Conservation (phyloP, 192 early-diverging fungal species). For the Backusella tarrabulga region DNA sequence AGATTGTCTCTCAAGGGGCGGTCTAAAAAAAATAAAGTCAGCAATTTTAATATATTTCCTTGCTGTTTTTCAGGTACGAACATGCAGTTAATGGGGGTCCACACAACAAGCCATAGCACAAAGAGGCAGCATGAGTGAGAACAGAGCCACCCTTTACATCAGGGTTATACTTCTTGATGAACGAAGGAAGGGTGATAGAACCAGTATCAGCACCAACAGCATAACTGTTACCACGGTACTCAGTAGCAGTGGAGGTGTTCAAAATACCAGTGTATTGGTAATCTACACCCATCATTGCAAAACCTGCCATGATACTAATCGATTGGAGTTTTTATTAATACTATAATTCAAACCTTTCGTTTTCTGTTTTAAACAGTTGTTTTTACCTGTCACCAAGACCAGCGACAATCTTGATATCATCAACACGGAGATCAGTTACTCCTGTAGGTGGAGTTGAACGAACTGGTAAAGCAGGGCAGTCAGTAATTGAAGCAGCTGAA, state of each 20-base stretch:
- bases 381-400: slow-evolving; percentile 52
- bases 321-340: background rate
- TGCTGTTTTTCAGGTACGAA: background rate
- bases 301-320: slow-evolving; percentile 54
- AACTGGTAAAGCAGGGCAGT: slow-evolving; percentile 44
- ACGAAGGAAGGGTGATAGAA: slow-evolving; percentile 44
- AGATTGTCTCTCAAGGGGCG: slow-evolving; percentile 21
- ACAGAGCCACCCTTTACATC: slow-evolving; percentile 38
- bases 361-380: background rate
- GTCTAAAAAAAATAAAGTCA: slow-evolving; percentile 11
- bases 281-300: slow-evolving; percentile 43
- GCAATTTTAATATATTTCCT: background rate
- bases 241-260: slow-evolving; percentile 2
- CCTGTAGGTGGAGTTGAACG: slow-evolving; percentile 24
- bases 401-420: slow-evolving; percentile 52
- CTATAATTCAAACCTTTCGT: background rate
- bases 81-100: slow-evolving; percentile 3
- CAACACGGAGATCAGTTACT: slow-evolving; percentile 52
- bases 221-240: slow-evolving; percentile 50
- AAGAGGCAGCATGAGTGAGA: slow-evolving; percentile 38
- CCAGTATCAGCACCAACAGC: slow-evolving; percentile 49
- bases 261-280: slow-evolving; percentile 4
- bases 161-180: slow-evolving; percentile 42
- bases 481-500: background rate
- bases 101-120: slow-evolving; percentile 10